phyloP scores from a whole-genome alignment of 2,329 filamentous ascomycete species.

The Alternaria metachromatica region DNA sequence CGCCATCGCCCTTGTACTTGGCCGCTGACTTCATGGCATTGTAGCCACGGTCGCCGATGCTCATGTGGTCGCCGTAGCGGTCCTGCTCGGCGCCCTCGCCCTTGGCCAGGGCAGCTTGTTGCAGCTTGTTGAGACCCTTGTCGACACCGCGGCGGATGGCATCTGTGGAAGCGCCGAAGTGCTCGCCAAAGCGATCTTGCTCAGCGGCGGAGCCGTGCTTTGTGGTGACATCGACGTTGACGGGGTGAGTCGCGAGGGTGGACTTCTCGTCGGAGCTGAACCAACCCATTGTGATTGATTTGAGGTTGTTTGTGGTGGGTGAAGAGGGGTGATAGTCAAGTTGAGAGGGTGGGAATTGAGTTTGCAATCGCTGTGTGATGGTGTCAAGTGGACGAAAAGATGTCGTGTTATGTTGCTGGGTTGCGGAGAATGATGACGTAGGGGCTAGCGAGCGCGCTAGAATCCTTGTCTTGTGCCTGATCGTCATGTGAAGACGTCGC shows the following conservation, averaged over 20 bases:
- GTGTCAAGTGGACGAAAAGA: not conserved
- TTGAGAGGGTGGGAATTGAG: not conserved
- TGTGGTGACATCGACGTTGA: constrained; percentile 32
- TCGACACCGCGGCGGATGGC: constrained; percentile 28
- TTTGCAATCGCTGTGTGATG: constrained; percentile 1
- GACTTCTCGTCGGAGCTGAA: constrained; percentile 36
- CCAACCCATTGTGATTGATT: constrained; percentile 31
- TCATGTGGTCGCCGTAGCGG: constrained; percentile 29
- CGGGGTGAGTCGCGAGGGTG: constrained; percentile 19
- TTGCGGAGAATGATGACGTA: constrained; percentile 15
- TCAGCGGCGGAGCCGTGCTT: constrained; percentile 40
- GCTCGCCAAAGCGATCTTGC: constrained; percentile 41
- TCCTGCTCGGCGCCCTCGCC: constrained; percentile 35
- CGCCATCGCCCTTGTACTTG: constrained; percentile 31
- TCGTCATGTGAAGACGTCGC: constrained; percentile 1
- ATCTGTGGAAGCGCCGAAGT: constrained; percentile 33
- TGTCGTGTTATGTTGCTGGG: constrained; percentile 9
- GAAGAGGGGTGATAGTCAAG: not conserved
- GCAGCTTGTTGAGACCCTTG: constrained; percentile 27
- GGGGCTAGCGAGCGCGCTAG: constrained; percentile 6
- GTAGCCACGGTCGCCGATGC: constrained; percentile 18
- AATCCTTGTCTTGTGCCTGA: constrained; percentile 15
- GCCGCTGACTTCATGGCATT: constrained; percentile 23
- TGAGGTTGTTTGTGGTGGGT: not conserved
- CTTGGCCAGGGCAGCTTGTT: constrained; percentile 16